Conservation (phyloP, 208 protist genomes). For the Trypanosoma scelopori region DNA sequence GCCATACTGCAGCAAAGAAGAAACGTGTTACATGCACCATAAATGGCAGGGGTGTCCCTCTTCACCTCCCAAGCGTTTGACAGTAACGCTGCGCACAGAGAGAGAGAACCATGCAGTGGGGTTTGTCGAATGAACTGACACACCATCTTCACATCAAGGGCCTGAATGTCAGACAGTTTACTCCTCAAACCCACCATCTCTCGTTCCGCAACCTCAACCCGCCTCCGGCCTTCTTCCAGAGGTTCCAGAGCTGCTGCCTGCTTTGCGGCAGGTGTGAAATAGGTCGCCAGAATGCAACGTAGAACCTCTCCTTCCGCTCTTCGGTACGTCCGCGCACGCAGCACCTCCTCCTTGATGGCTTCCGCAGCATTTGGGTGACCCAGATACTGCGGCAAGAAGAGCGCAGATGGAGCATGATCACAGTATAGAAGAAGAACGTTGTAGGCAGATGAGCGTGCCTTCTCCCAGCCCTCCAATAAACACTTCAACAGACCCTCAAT, state of each 20-base stretch:
- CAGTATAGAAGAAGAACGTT: slow-evolving; percentile 55
- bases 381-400: slow-evolving; percentile 26
- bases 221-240: slow-evolving; percentile 24
- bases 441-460: slow-evolving; percentile 45
- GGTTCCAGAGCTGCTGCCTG: slow-evolving; percentile 20
- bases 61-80: slow-evolving; percentile 27
- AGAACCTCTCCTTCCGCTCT: slow-evolving; percentile 69
- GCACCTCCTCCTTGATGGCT: slow-evolving; percentile 31
- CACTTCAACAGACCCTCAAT: slow-evolving; percentile 47
- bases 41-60: background rate
- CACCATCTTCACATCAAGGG: slow-evolving; percentile 31
- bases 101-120: slow-evolving; percentile 71
- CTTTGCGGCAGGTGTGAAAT: slow-evolving; percentile 18
- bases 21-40: slow-evolving; percentile 37
- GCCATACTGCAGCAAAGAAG: slow-evolving; percentile 51
- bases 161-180: slow-evolving; percentile 33
- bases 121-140: slow-evolving; percentile 55
- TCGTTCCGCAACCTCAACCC: slow-evolving; percentile 14
- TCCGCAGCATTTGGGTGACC: slow-evolving; percentile 4
- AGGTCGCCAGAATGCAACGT: slow-evolving; percentile 46
- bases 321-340: slow-evolving; percentile 50
- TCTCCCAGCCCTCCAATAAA: slow-evolving; percentile 76
- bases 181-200: slow-evolving; percentile 29
- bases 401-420: slow-evolving; percentile 29
- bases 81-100: slow-evolving; percentile 60